Evolutionary conservation across 148 eudicot genomes (phyloP).

Genomic region (Cornus controversa): DNA sequence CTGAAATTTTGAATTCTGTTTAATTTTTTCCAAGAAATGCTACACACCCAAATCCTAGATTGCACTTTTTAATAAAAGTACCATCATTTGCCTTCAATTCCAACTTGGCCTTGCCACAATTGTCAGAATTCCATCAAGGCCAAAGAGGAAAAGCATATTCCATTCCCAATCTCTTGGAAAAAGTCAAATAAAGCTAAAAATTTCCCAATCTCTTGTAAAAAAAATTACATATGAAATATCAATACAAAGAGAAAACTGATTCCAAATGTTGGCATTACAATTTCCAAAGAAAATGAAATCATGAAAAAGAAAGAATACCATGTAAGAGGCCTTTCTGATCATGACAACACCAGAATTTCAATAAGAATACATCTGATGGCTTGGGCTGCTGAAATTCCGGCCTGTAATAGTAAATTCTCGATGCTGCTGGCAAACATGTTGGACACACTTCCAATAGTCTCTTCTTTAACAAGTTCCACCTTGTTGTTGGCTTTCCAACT

Average conservation of each 20-base stretch:
- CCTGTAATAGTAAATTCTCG: conserved; percentile 27
- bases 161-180: not conserved
- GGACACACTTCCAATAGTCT: conserved; percentile 29
- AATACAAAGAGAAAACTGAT: not conserved
- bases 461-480: conserved; percentile 28
- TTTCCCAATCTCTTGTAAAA: not conserved
- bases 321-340: conserved; percentile 29
- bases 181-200: not conserved
- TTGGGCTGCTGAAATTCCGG: conserved; percentile 38
- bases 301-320: conserved; percentile 7
- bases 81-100: not conserved
- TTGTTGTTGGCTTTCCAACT: conserved; percentile 24
- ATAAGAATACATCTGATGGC: conserved; percentile 26
- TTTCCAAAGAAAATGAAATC: not conserved
- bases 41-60: not conserved
- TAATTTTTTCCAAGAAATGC: conserved; percentile 1
- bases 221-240: not conserved
- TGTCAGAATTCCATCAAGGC: not conserved
- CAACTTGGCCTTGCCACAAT: not conserved
- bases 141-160: conserved; percentile 10
- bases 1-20: not conserved
- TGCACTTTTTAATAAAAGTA: not conserved
- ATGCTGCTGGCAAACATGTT: conserved; percentile 22
- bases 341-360: conserved; percentile 28
- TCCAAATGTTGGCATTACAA: not conserved